Conservation (phyloP, 1,284 basidiomycete species). For the Puccinia polysora region DNA sequence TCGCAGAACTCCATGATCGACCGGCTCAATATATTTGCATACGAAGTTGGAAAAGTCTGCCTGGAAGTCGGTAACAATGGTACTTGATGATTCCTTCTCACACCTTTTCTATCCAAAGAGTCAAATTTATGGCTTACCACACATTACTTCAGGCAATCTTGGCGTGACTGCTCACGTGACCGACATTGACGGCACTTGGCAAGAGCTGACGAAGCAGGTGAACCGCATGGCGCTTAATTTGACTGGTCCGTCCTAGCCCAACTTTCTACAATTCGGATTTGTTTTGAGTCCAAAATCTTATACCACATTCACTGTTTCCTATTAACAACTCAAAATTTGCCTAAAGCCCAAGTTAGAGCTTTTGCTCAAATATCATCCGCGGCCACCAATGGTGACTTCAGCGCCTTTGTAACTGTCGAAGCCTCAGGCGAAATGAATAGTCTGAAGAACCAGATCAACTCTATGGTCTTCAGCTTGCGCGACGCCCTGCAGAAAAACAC, state of each 20-base stretch:
- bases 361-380: constrained; percentile 93
- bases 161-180: constrained; percentile 97
- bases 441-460: constrained; percentile 43
- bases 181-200: constrained; percentile 96
- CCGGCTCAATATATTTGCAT: constrained; percentile 86
- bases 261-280: constrained; percentile 18
- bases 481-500: constrained; percentile 42
- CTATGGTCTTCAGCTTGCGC: constrained; percentile 43
- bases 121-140: neutral
- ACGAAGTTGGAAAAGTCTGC: constrained; percentile 91
- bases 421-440: constrained; percentile 40
- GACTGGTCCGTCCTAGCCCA: constrained; percentile 21
- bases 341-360: constrained; percentile 86
- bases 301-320: constrained; percentile 78
- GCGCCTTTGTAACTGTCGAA: constrained; percentile 40
- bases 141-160: constrained; percentile 60
- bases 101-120: too few relatives aligned
- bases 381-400: constrained; percentile 41
- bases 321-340: too few relatives aligned
- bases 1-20: constrained; percentile 75
- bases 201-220: constrained; percentile 84
- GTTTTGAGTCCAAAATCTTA: constrained; percentile 32
- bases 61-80: constrained; percentile 93
- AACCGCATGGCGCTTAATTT: constrained; percentile 48
- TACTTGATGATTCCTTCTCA: neutral